These are phyloP conservation scores for Fusarium stilboides DNA, from an alignment of 2,329 filamentous ascomycete species.

Conservation along the genomic window DNA sequence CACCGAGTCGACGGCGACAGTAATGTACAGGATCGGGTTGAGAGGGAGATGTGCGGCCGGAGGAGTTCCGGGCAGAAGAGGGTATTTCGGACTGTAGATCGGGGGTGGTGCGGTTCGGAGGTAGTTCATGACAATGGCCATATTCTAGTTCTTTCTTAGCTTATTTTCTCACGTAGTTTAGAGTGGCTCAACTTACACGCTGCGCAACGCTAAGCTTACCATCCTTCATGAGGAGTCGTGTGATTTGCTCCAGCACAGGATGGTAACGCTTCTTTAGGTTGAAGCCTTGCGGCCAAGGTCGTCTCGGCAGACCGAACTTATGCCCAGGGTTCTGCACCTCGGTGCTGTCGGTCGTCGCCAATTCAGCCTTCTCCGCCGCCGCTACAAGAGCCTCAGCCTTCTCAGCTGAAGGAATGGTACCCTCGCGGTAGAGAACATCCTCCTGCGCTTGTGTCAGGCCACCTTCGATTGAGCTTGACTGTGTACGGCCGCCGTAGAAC, in stretches of 20 bases:
- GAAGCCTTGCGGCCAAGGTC: slow-evolving; percentile 73
- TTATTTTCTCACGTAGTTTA: background rate
- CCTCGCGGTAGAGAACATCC: slow-evolving; percentile 60
- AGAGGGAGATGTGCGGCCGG: slow-evolving; percentile 86
- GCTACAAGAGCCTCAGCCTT: slow-evolving; percentile 54
- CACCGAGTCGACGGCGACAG: slow-evolving; percentile 91
- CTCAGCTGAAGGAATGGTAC: slow-evolving; percentile 57
- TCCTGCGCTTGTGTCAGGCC: slow-evolving; percentile 62
- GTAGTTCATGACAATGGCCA: slow-evolving; percentile 85
- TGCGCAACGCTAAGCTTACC: slow-evolving; percentile 94
- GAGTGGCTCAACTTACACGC: slow-evolving; percentile 70
- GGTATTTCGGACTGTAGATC: slow-evolving; percentile 77
- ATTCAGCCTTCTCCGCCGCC: slow-evolving; percentile 39
- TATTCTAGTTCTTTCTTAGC: slow-evolving; percentile 72
- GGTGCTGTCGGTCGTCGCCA: slow-evolving; percentile 31
- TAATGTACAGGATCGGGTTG: slow-evolving; percentile 91
- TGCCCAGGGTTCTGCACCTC: slow-evolving; percentile 67
- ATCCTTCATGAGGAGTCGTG: slow-evolving; percentile 90
- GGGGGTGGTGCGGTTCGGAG: slow-evolving; percentile 90
- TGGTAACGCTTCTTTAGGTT: slow-evolving; percentile 88
- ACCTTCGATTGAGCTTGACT: slow-evolving; percentile 50
- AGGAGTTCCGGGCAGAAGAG: slow-evolving; percentile 82
- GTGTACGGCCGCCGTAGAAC: slow-evolving; percentile 55
- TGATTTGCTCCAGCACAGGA: slow-evolving; percentile 87
- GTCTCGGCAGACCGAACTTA: slow-evolving; percentile 82